A percentile compares a stretch with the other conserved stretches of the same genome.
phyloP scores from a whole-genome alignment of 345 rosid species.

The Salix suchowensis region DNA sequence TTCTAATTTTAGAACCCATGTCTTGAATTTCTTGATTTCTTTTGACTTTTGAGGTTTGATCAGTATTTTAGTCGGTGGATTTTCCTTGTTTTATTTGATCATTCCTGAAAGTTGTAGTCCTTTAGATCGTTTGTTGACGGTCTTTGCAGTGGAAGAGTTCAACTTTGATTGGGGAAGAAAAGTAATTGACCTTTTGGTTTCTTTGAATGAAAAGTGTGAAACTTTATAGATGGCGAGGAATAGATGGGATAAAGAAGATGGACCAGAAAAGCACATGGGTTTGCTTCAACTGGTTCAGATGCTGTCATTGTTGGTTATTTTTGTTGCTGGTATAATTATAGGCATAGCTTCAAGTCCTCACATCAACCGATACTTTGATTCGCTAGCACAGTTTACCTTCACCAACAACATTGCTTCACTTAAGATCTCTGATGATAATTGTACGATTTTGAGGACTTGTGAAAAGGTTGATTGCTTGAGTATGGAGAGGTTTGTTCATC shows the following conservation, averaged over 20 bases:
- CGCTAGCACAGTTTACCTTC: conserved; percentile 42
- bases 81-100: background rate
- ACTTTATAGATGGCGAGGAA: conserved; percentile 34
- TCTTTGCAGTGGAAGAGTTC: background rate
- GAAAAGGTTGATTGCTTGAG: conserved; percentile 42
- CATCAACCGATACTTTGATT: conserved; percentile 51
- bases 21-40: background rate
- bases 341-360: conserved; percentile 72
- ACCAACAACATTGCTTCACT: conserved; percentile 31
- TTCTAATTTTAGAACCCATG: background rate
- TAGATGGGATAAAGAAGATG: conserved; percentile 46
- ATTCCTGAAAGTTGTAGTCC: background rate
- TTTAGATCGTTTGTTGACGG: background rate
- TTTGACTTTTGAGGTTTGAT: background rate
- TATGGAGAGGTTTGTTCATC: conserved; percentile 46
- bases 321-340: conserved; percentile 71
- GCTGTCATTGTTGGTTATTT: conserved; percentile 66
- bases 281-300: conserved; percentile 65
- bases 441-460: conserved; percentile 33
- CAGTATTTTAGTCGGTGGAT: background rate
- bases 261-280: conserved; percentile 32
- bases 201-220: background rate
- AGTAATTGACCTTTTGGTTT: background rate
- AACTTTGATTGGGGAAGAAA: background rate
- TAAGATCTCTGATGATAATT: conserved; percentile 15